phyloP scores from a whole-genome alignment of 805 yeast species.

The Candida namnaoensis region DNA sequence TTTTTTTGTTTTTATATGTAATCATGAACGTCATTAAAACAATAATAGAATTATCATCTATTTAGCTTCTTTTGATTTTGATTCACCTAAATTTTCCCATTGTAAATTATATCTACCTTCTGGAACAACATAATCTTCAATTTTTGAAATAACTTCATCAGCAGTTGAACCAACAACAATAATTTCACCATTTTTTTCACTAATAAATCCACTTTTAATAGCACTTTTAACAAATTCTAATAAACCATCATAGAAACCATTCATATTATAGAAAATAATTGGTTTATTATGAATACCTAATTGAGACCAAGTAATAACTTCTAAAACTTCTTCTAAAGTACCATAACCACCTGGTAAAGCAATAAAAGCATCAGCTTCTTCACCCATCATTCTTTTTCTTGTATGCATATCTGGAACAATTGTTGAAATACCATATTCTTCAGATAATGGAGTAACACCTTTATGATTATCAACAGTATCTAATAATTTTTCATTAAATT shows the following conservation, averaged over 20 bases:
- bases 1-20: no score
- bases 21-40: no score
- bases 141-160: slow-evolving; percentile 56
- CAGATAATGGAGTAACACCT: slow-evolving; percentile 52
- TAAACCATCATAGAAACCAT: slow-evolving; percentile 74
- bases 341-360: slow-evolving; percentile 94
- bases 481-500: slow-evolving; percentile 39
- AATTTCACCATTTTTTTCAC: slow-evolving; percentile 56
- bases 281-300: slow-evolving; percentile 81
- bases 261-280: slow-evolving; percentile 64
- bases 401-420: slow-evolving; percentile 87
- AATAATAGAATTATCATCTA: no score
- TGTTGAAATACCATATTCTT: slow-evolving; percentile 65
- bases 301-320: slow-evolving; percentile 87
- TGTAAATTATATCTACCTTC: slow-evolving; percentile 66
- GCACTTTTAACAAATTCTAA: slow-evolving; percentile 53
- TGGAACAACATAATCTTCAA: slow-evolving; percentile 55
- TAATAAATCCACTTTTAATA: slow-evolving; percentile 58
- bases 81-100: slow-evolving; percentile 44
- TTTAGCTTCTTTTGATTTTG: no score
- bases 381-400: slow-evolving; percentile 78
- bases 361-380: slow-evolving; percentile 77
- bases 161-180: slow-evolving; percentile 60
- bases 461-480: slow-evolving; percentile 51
- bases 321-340: slow-evolving; percentile 83